Evolutionary conservation across 345 rosid species (phyloP), one percentile per base, ranked within the genome.

Genomic region (Arabis alpina): DNA sequence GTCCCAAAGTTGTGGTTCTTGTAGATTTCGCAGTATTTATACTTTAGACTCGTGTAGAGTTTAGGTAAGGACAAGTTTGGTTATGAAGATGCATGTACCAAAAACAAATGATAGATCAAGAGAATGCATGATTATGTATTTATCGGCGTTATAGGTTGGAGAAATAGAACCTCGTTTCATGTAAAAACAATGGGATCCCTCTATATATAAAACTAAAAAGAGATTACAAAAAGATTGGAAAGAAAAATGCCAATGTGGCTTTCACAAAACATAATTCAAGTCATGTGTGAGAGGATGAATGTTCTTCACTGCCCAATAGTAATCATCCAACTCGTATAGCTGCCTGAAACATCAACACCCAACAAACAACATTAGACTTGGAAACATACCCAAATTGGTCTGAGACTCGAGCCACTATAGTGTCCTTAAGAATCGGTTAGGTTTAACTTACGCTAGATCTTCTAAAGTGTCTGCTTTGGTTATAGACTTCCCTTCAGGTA

Each of bases 401-500:
- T 8, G 2, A 54, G 39, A 43, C 10, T 61, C 54, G 42, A 70
- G 14, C 32, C 59, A 40, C 23, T 19, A 19, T 19, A 19, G 23
- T 19, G 25, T 23, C 64, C 25, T 68, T 24, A 48, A 7, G 36
- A 47, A 28, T 39, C 6, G 13, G 49, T 57, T 24, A 57, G 8
- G 37, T 60, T 14, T 23, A 8, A 83, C 98, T 80, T 80, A 93
- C 96, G 87, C 90, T 59, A 90, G 54, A 80, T 86, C 93, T 57
- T 84, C 91, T 81, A 90, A 69, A 68, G 66, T 90, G 69, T 86
- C 86, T 56, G 98, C 87, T 71, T 84, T 93, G 83, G 74, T 87
- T 64, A 90, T 77, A 65, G 83, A 82, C 80, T 85, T 93, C 42
- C 97, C 98, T 66, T 90, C 98, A 1, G 86, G 72, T 16, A 82